A percentile compares a stretch with the other conserved stretches of the same genome.
phyloP scores from a whole-genome alignment of 2,329 filamentous ascomycete genomes.

The Rugonectria rugulosa region DNA sequence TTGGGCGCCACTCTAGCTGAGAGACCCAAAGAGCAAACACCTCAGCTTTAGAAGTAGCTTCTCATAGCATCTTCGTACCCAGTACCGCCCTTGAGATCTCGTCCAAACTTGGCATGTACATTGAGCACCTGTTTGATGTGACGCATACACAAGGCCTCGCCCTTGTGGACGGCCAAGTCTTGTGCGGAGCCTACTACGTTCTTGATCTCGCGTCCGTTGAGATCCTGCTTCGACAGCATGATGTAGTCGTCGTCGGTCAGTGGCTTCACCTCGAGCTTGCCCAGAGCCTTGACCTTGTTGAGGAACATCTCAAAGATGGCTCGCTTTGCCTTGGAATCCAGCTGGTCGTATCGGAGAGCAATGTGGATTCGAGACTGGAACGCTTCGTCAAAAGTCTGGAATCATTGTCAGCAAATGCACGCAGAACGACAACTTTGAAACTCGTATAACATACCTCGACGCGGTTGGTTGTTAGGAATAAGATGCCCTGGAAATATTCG shows the following conservation, averaged over 20 bases:
- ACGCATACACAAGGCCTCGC: slow-evolving; percentile 74
- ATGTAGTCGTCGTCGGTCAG: slow-evolving; percentile 75
- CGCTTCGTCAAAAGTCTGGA: slow-evolving; percentile 83
- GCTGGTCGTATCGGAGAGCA: slow-evolving; percentile 79
- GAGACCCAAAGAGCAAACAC: not conserved
- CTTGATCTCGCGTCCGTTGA: slow-evolving; percentile 78
- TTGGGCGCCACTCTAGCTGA: not conserved
- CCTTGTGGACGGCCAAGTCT: slow-evolving; percentile 80
- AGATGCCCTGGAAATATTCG: slow-evolving; percentile 91
- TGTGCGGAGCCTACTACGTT: slow-evolving; percentile 86
- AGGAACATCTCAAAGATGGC: slow-evolving; percentile 88
- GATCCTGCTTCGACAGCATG: slow-evolving; percentile 69
- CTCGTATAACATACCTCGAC: slow-evolving; percentile 63
- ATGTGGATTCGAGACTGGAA: slow-evolving; percentile 91
- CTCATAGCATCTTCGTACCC: slow-evolving; percentile 87
- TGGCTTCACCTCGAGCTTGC: slow-evolving; percentile 65
- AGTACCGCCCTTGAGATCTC: slow-evolving; percentile 80
- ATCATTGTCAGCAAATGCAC: slow-evolving; percentile 7
- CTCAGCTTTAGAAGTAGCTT: slow-evolving; percentile 68
- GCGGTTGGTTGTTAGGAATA: slow-evolving; percentile 89
- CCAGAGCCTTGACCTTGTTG: slow-evolving; percentile 71
- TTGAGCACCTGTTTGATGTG: slow-evolving; percentile 86
- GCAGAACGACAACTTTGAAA: not conserved
- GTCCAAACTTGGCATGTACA: slow-evolving; percentile 82
- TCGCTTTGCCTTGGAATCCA: slow-evolving; percentile 75